A percentile compares a stretch with the other conserved stretches of the same genome.
phyloP scores from a whole-genome alignment of 2,329 filamentous ascomycete genomes.

The Elsinoe batatas region DNA sequence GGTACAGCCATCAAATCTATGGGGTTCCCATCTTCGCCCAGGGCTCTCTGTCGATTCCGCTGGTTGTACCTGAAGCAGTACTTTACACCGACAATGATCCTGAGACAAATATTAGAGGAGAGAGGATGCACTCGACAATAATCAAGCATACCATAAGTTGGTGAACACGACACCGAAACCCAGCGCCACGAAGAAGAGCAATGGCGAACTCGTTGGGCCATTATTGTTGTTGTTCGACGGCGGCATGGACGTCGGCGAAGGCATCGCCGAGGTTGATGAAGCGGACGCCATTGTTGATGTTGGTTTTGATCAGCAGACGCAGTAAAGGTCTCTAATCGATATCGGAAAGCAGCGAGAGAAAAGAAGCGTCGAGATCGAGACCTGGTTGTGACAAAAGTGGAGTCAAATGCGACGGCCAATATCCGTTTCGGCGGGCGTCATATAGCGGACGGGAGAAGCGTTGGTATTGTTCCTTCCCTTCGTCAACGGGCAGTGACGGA shows the following conservation, averaged over 20 bases:
- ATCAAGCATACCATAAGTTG: slow-evolving; percentile 73
- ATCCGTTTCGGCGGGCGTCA: slow-evolving; percentile 8
- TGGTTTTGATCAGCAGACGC: not conserved
- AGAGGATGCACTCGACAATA: not conserved
- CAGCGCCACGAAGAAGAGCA: slow-evolving; percentile 88
- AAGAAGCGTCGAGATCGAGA: not conserved
- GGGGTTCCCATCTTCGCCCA: slow-evolving; percentile 70
- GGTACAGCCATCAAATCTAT: slow-evolving; percentile 83
- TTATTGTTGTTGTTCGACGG: slow-evolving; percentile 25
- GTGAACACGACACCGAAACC: slow-evolving; percentile 98
- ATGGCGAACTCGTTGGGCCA: slow-evolving; percentile 57
- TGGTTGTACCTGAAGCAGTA: slow-evolving; percentile 99
- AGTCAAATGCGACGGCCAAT: slow-evolving; percentile 8
- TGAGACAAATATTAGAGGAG: slow-evolving; percentile 30
- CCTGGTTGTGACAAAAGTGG: not conserved
- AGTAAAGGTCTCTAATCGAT: slow-evolving; percentile 9
- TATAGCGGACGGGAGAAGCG: slow-evolving; percentile 10
- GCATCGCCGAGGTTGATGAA: slow-evolving; percentile 18
- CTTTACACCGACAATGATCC: slow-evolving; percentile 99
- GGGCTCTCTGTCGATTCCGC: slow-evolving; percentile 67
- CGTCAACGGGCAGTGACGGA: slow-evolving; percentile 2
- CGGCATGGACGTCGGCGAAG: slow-evolving; percentile 19
- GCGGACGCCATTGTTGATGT: not conserved
- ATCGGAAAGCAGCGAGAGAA: not conserved
- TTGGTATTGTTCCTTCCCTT: slow-evolving; percentile 5